These are phyloP conservation scores for Paracorniculantispora psalliotae DNA, from an alignment of 2,329 filamentous ascomycete species.

Conservation along the genomic window DNA sequence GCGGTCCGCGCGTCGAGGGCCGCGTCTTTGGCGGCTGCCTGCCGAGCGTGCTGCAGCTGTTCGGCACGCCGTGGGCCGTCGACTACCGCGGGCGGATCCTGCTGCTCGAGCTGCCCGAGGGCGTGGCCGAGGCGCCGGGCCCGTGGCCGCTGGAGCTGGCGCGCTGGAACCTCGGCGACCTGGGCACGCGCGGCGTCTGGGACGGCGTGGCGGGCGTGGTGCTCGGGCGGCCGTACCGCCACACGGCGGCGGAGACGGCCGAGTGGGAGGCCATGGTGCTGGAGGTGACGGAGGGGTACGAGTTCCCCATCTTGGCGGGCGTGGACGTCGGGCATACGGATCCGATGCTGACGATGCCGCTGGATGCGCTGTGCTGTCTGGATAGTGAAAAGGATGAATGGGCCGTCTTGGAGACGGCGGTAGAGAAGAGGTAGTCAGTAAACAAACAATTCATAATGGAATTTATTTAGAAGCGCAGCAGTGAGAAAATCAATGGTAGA, in stretches of 20 bases:
- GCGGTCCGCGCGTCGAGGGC: slow-evolving; percentile 32
- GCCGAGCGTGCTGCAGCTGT: slow-evolving; percentile 28
- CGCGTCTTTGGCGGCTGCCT: slow-evolving; percentile 38
- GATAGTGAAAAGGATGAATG: slow-evolving; percentile 31
- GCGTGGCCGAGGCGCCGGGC: slow-evolving; percentile 17
- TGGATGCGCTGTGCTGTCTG: slow-evolving; percentile 26
- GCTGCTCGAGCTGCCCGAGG: slow-evolving; percentile 31
- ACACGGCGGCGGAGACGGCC: slow-evolving; percentile 24
- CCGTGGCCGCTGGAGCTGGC: slow-evolving; percentile 19
- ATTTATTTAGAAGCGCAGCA: no score
- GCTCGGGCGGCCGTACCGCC: slow-evolving; percentile 32
- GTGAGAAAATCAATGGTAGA: no score
- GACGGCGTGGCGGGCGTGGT: slow-evolving; percentile 31
- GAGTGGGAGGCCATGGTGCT: slow-evolving; percentile 23
- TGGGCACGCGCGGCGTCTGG: slow-evolving; percentile 33
- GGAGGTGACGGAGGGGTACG: slow-evolving; percentile 22
- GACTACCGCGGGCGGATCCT: slow-evolving; percentile 28
- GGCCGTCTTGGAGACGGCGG: slow-evolving; percentile 18
- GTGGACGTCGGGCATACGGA: slow-evolving; percentile 35
- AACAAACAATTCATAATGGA: no score
- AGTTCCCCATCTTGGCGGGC: slow-evolving; percentile 32
- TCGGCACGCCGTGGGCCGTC: slow-evolving; percentile 23
- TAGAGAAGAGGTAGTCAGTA: neutral
- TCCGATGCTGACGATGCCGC: slow-evolving; percentile 33
- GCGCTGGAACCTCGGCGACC: slow-evolving; percentile 28